Base-by-base conservation (phyloP, 2,329 filamentous ascomycete genomes). In the Biscogniauxia sp. region DNA sequence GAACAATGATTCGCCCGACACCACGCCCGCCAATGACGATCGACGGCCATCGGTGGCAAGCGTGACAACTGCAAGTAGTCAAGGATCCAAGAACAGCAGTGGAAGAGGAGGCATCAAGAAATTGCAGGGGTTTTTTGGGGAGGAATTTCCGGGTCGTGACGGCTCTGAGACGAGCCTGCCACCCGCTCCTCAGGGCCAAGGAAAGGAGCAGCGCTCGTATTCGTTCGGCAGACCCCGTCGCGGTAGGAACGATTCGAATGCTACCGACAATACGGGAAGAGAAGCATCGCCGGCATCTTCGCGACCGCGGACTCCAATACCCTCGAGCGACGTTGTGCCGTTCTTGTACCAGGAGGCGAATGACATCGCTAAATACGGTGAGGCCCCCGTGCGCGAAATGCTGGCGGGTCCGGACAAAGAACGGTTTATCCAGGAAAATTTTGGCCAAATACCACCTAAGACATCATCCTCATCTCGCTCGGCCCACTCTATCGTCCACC, bases 291-390 rank as follows among this genome's bases (percentile, higher is more conserved):
- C 92, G 50, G 84, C 85, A 56, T 87, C 86, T 32, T 93, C 90
- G 26, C 84, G 92, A 67, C 92, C 93, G 54, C 85, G 90, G 68
- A 96, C 92, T n/a, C 93, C 93, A 13, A 82, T 93, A 56, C 91
- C 91, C 51, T 92, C 91, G 13, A 95, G 92, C 71, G 94, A 98
- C 76, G 93, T 99, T 60, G 95, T 96, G 49, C 95, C 95, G n/a
- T 99, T 97, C 83, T 84, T 96, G 64, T 98, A 95, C 73, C 95
- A 98, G 76, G 92, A 95, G 73, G 84, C 84, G 66, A 86, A 91
- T 79, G 90, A 93, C 72, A 91, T 93, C 70, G 86, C 85, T 53
- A 85, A 87, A 66, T 91, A 88, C 77, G 91, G 90, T 62, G 90
- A 93, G 75, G 90, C 90, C 52, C 91, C 90, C 28, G 87, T 93